phyloP scores from a whole-genome alignment of 176 grass and related monocot genomes.

The Oryza glaberrima region DNA sequence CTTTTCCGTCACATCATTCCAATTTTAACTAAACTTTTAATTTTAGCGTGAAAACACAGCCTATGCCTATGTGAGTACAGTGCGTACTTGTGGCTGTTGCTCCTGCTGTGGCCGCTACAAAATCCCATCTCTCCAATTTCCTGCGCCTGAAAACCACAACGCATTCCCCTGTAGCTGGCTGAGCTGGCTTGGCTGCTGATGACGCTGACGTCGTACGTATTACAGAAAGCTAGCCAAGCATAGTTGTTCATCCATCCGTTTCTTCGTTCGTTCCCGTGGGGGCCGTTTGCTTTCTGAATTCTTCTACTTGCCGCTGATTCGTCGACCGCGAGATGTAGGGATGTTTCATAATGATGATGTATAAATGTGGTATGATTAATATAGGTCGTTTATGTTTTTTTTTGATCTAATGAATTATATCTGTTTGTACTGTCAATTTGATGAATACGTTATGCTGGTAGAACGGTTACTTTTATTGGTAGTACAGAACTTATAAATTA shows the following conservation, averaged over 20 bases:
- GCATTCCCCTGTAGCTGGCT: not conserved
- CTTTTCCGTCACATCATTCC: no score
- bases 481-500: no score
- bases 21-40: no score
- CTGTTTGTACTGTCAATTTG: no score
- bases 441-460: no score
- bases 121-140: not conserved
- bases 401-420: no score
- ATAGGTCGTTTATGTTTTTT: no score
- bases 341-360: no score
- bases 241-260: not conserved
- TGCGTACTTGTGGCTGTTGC: not conserved
- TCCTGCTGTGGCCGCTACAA: not conserved
- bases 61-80: not conserved
- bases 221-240: not conserved
- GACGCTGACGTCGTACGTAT: not conserved
- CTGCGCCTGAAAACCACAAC: not conserved
- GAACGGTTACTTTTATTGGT: no score
- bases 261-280: not conserved
- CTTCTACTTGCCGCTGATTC: not conserved
- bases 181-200: not conserved
- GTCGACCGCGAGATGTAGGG: not conserved
- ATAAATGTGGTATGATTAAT: no score
- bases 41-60: no score
- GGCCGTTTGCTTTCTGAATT: not conserved